Percentiles rank a stretch among this genome's conserved stretches.
Evolutionary conservation across 2,329 filamentous ascomycete species (phyloP).

Genomic region (Ceratocystis smalleyi): DNA sequence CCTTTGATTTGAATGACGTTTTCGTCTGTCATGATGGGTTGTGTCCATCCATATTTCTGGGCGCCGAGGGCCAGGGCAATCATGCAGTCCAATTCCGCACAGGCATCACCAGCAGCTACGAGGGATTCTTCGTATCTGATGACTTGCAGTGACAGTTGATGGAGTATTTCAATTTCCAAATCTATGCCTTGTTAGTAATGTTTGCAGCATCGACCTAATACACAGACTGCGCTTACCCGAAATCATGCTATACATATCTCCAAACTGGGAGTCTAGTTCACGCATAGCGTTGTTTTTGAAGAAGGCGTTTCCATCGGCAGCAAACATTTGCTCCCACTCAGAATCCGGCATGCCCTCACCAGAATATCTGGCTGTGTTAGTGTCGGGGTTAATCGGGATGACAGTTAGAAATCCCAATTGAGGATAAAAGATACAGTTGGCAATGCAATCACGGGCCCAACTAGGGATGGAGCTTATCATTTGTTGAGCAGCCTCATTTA

Average conservation of each 20-base stretch:
- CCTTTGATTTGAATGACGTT: slow-evolving; percentile 59
- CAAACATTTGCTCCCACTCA: slow-evolving; percentile 65
- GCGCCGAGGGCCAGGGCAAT: slow-evolving; percentile 69
- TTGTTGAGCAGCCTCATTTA: slow-evolving; percentile 51
- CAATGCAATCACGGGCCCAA: slow-evolving; percentile 36
- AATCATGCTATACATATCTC: slow-evolving; percentile 73
- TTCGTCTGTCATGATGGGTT: slow-evolving; percentile 51
- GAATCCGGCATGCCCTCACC: slow-evolving; percentile 45
- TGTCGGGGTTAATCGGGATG: slow-evolving; percentile 41
- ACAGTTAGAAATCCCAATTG: slow-evolving; percentile 81
- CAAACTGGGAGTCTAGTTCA: slow-evolving; percentile 65
- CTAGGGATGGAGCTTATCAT: slow-evolving; percentile 48
- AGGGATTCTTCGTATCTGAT: slow-evolving; percentile 54
- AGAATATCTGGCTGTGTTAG: slow-evolving; percentile 38
- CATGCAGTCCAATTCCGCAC: slow-evolving; percentile 75
- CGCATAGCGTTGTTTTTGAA: slow-evolving; percentile 77
- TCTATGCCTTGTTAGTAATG: slow-evolving; percentile 34
- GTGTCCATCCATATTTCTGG: slow-evolving; percentile 52
- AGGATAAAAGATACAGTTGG: slow-evolving; percentile 77
- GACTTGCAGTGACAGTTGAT: slow-evolving; percentile 56
- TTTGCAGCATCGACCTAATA: neutral
- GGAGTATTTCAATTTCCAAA: slow-evolving; percentile 75
- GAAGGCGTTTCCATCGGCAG: slow-evolving; percentile 54
- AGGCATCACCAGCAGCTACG: slow-evolving; percentile 55
- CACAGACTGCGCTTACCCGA: slow-evolving; percentile 45